Evolutionary conservation across 73 alveolate species (phyloP), one percentile per base, ranked within the genome.

Genomic region (Paramecium caudatum): DNA sequence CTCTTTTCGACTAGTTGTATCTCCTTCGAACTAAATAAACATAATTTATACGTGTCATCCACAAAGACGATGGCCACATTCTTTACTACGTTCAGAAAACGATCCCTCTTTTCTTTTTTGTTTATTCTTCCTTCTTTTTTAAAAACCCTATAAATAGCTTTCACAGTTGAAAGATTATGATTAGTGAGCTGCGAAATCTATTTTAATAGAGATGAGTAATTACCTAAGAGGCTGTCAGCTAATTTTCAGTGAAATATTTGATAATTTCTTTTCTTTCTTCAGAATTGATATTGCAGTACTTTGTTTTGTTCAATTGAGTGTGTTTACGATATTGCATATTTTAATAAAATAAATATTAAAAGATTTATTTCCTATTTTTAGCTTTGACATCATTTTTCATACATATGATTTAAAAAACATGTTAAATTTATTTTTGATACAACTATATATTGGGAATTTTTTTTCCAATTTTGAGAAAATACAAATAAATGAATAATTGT

Each of bases 91-190:
- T 55, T 37, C 8, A 55, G 80, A 5, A 27, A 37, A 8, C 83
- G 2, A 23, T 74, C 88, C 7, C 88, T 12, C 43, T 74, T 74
- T 74, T 41, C 4, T 45, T 74, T 74, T 45, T 74, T 74, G 5
- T 39, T 10, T 41, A 43, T 45, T 39, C 88, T 36, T 21, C 88
- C 88, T 74, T 74, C 88, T 17, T 74, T 74, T 39, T 47, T 74
- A 74, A 39, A 74, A 17, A 74, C 15, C 4, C 88, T 45, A 45
- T 9, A 74, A 9, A 74, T 74, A 6, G 88, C 88, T 43, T 74
- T 74, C 8, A 74, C 43, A 8, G 88, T 74, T 16, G 88, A 74
- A 5, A 74, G 68, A 45, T 74, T 74, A 21, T 74, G 69, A 12
- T 68, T 68, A 10, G 88, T 74, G 7, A 41, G 15, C 19, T 74